Percentiles rank a stretch among this genome's conserved stretches.
Evolutionary conservation across 192 early-diverging fungal genomes (phyloP).

Genomic region (Coemansia sp.): DNA sequence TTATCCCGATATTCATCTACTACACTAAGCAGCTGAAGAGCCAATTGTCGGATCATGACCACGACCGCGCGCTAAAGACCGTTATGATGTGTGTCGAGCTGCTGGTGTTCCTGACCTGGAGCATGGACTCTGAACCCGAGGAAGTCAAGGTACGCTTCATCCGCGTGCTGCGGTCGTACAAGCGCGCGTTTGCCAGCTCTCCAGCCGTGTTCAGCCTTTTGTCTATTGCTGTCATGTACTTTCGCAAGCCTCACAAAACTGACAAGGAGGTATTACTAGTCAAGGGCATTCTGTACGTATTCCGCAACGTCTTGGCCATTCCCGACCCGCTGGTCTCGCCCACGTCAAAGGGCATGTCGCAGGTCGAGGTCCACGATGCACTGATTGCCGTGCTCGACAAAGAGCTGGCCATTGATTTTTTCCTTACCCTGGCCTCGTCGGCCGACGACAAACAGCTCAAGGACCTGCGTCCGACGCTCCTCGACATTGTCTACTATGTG

Average conservation of each 20-base stretch:
- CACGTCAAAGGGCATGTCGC: slow-evolving; percentile 57
- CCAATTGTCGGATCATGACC: slow-evolving; percentile 23
- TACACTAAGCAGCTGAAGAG: slow-evolving; percentile 34
- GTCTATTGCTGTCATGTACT: slow-evolving; percentile 32
- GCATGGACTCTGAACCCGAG: slow-evolving; percentile 59
- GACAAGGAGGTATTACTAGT: slow-evolving; percentile 45
- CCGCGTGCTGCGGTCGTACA: slow-evolving; percentile 68
- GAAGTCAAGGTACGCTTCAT: slow-evolving; percentile 52
- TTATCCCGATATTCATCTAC: slow-evolving; percentile 73
- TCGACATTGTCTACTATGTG: slow-evolving; percentile 52
- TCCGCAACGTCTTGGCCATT: slow-evolving; percentile 82
- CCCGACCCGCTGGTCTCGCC: slow-evolving; percentile 67
- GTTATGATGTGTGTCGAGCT: slow-evolving; percentile 68
- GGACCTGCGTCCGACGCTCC: slow-evolving; percentile 38
- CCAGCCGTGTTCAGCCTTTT: slow-evolving; percentile 34
- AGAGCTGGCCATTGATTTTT: slow-evolving; percentile 65
- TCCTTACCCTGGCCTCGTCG: slow-evolving; percentile 72
- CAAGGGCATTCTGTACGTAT: slow-evolving; percentile 67
- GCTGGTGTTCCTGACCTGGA: slow-evolving; percentile 90
- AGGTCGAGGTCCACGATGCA: slow-evolving; percentile 69
- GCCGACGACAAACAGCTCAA: slow-evolving; percentile 59
- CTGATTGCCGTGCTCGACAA: slow-evolving; percentile 61
- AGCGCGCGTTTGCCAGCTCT: slow-evolving; percentile 62
- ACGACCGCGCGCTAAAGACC: slow-evolving; percentile 27
- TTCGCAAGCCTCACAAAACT: slow-evolving; percentile 21